Conservation (phyloP, 805 yeast genomes). For the Isabelozyma rhagii region DNA sequence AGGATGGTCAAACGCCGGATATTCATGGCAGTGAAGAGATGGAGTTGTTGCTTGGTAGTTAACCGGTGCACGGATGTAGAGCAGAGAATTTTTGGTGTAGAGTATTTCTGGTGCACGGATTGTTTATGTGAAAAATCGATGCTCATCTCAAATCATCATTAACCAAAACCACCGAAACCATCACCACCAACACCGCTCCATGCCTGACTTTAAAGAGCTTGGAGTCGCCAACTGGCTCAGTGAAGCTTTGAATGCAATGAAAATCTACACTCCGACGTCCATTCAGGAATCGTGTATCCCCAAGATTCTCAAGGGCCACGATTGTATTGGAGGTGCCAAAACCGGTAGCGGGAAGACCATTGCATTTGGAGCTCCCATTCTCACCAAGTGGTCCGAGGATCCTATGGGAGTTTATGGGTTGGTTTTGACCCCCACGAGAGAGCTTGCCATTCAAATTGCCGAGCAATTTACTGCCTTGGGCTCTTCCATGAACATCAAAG, state of each 20-base stretch:
- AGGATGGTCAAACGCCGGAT: neutral
- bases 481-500: conserved; percentile 77
- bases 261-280: conserved; percentile 75
- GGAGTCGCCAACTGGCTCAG: conserved; percentile 86
- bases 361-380: conserved; percentile 97
- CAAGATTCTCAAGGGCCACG: conserved; percentile 73
- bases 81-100: too few species aligned
- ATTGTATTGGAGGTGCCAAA: conserved; percentile 97
- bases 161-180: too few species aligned
- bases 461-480: conserved; percentile 96
- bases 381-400: conserved; percentile 91
- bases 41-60: too few species aligned
- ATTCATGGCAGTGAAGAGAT: too few species aligned
- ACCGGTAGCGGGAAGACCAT: conserved; percentile 98
- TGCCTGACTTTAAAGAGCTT: conserved; percentile 46
- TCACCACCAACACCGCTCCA: too few species aligned
- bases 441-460: conserved; percentile 92
- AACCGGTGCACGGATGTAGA: too few species aligned
- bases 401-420: conserved; percentile 92
- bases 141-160: too few species aligned
- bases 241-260: conserved; percentile 79
- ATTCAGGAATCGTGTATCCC: conserved; percentile 92
- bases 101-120: too few species aligned
- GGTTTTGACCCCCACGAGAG: conserved; percentile 88
- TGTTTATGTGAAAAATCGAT: too few species aligned